Base-by-base conservation (phyloP, 2,329 filamentous ascomycete genomes). In the Colletotrichum godetiae region DNA sequence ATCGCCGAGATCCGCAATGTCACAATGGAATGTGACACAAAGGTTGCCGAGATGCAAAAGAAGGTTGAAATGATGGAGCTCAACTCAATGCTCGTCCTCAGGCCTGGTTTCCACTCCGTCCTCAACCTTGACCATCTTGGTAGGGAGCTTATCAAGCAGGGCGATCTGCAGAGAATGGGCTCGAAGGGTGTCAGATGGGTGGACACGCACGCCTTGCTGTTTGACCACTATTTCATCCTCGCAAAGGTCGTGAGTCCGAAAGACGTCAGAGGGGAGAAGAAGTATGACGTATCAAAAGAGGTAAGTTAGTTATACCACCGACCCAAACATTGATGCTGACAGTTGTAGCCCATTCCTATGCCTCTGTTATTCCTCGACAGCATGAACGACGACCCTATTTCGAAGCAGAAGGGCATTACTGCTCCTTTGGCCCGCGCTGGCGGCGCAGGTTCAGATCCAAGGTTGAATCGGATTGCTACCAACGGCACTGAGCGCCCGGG, bases 181-280 rank as follows among this genome's bases (percentile, higher is more conserved):
- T 94, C 92, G 56, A 97, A 94, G 81, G 92, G 95, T 69, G 97
- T 98, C 80, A 93, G 92, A 75, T 98, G 96, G 93, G 92, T 98
- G 8, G 97, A 99, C 78, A 97, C 94, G 0, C 95, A 98, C 80
- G 95, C 94, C 2, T 89, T 99, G 58, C 88, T 99, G 0, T 98
- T 99, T 79, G 97, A 99, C 79, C 95, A 99, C 83, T 99, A 98
- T 81, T 88, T 99, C 49, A 95, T 99, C 42, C 85, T 99, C 57
- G 94, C 97, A 52, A 99, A 99, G 85, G 88, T 94, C 8, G 87
- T 92, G 4, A 87, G 89, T 12, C 87, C 91, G 58, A 95, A 95
- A 78, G 90, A 92, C 57, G 88, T 91, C 57, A 90, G 90, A 60
- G 90, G 89, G n/a, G 89, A 92, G 67, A 97, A 93, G 83, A 95